phyloP scores from a whole-genome alignment of 2,329 filamentous ascomycete genomes.

The Fusarium newnesense region DNA sequence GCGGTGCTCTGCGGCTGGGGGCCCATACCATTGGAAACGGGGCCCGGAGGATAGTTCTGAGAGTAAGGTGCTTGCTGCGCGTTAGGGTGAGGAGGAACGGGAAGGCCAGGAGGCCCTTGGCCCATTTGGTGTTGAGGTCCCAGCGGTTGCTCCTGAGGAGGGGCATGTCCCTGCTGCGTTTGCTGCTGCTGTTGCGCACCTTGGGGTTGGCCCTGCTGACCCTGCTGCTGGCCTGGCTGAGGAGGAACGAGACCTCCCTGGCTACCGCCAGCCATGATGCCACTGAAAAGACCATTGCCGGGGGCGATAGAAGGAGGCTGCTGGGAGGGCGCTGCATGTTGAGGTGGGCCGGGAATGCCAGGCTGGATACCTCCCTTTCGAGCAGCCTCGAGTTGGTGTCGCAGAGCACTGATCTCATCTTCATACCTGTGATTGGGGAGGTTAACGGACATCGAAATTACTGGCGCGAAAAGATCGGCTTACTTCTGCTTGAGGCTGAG shows the following conservation, averaged over 20 bases:
- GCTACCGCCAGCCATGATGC: conserved; percentile 91
- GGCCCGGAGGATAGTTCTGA: conserved; percentile 71
- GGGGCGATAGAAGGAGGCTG: conserved; percentile 90
- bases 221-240: conserved; percentile 72
- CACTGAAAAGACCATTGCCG: conserved; percentile 91
- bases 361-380: conserved; percentile 70
- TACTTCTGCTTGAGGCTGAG: conserved; percentile 92
- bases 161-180: conserved; percentile 62
- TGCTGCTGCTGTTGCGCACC: conserved; percentile 57
- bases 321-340: conserved; percentile 82
- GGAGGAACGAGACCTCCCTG: conserved; percentile 88
- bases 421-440: conserved; percentile 77
- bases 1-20: conserved; percentile 86
- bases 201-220: conserved; percentile 57
- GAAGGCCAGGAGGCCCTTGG: conserved; percentile 77
- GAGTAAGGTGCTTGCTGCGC: conserved; percentile 78
- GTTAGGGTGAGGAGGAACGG: conserved; percentile 67
- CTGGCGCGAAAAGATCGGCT: conserved; percentile 46
- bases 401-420: conserved; percentile 85
- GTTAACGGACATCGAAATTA: conserved; percentile 6
- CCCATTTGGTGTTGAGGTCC: conserved; percentile 67
- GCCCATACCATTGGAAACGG: conserved; percentile 76
- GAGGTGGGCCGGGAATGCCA: conserved; percentile 73
- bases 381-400: conserved; percentile 84
- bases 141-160: conserved; percentile 72